A percentile compares a stretch with the other conserved stretches of the same genome.
Conservation (phyloP, 83 land plant genomes). For the Diphasiastrum complanatum region DNA sequence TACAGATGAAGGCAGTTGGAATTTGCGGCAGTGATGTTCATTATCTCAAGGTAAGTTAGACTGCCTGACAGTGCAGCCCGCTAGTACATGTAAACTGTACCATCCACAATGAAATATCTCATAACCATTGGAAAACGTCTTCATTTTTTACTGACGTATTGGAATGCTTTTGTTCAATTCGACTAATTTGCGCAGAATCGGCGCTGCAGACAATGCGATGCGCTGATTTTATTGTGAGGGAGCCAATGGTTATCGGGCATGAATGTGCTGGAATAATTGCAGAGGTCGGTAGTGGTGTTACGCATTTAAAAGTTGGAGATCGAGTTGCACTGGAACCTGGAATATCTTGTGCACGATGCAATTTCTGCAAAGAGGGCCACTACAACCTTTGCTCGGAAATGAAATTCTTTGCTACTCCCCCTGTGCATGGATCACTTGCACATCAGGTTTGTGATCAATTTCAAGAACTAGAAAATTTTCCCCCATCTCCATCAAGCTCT, state of each 20-base stretch:
- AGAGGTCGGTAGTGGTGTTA: slow-evolving; percentile 78
- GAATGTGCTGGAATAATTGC: slow-evolving; percentile 92
- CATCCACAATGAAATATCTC: no score
- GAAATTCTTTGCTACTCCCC: slow-evolving; percentile 98
- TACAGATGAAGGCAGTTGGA: slow-evolving; percentile 93
- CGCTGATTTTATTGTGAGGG: slow-evolving; percentile 77
- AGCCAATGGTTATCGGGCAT: slow-evolving; percentile 99
- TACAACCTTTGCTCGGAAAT: slow-evolving; percentile 90
- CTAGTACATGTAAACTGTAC: no score
- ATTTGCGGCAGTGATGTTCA: slow-evolving; percentile 99
- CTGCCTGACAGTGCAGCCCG: no score
- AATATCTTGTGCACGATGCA: slow-evolving; percentile 70
- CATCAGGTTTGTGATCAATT: slow-evolving; percentile 57
- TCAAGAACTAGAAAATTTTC: no score
- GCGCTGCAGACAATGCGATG: slow-evolving; percentile 46
- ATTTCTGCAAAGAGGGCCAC: slow-evolving; percentile 63
- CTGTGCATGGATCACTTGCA: slow-evolving; percentile 95
- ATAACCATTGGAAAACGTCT: neutral
- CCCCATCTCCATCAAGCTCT: no score
- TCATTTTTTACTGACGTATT: neutral
- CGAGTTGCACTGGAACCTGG: slow-evolving; percentile 96
- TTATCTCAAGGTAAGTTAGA: slow-evolving; percentile 60
- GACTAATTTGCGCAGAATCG: neutral
- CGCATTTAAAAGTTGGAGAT: slow-evolving; percentile 58
- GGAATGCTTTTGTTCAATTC: neutral